Base-by-base conservation (phyloP, 176 grass and related monocot genomes). In the Oryza glaberrima region DNA sequence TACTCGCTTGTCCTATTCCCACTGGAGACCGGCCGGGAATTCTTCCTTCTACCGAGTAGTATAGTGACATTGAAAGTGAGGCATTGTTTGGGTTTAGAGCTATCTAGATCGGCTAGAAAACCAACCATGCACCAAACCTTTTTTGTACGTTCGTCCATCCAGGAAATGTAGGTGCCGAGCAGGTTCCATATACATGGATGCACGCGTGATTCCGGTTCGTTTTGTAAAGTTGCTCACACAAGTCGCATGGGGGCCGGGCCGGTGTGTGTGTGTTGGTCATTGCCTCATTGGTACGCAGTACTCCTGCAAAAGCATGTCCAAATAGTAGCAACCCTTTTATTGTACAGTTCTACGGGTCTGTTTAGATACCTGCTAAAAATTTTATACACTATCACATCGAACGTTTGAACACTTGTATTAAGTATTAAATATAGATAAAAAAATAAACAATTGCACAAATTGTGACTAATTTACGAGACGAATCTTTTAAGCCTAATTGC, bases 191-290 rank as follows among this genome's bases (percentile, higher is more conserved):
- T 63, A 63, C n/a, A 63, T 23, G n/a, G 11, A 82, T 45, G 41
- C 60, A 82, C 23, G 75, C 81, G 80, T 56, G 68, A 58, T 3
- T 67, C 68, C 4, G 22, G 34, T 86, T 82, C 44, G 46, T 72
- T 80, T 32, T 36, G 84, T 86, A 73, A 73, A 90, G 68, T 79
- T 61, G 88, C 15, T 86, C 84, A 90, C 88, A 86, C 84, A 10
- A 78, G 26, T 49, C 68, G 84, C 84, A 68, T 90, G 82, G 70
- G 47, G 65, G 32, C 5, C 40, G 1, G 20, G 9, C 60, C 40
- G 69, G 23, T 9, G 48, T 16, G n/a, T 0, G n/a, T 0, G 52
- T 41, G 86, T n/a, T 54, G 41, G 45, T n/a, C 34, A 3, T 32
- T 32, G 30, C 30, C 30, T 32, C 30, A 32, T 32, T 49, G 58